Evolutionary conservation across 768 basidiomycete genomes (phyloP).

Genomic region (Calocera viscosa): DNA sequence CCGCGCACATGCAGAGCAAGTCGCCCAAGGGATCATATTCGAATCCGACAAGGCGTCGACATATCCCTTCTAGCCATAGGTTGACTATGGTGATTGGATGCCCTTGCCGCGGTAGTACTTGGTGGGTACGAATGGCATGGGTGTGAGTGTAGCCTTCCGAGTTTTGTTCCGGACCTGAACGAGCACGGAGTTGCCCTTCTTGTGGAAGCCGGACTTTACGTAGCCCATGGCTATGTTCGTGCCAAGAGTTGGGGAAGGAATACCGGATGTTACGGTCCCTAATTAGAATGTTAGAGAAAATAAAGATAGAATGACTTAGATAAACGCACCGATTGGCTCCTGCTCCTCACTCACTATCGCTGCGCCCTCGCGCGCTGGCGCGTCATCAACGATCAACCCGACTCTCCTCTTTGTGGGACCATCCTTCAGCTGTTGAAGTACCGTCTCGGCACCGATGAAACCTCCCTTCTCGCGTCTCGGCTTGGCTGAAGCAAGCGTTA

Average conservation of each 20-base stretch:
- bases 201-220: constrained; percentile 66
- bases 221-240: constrained; percentile 98
- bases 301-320: background rate
- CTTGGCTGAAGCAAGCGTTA: constrained; percentile 44
- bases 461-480: constrained; percentile 49
- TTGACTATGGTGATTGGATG: background rate
- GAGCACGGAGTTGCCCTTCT: constrained; percentile 74
- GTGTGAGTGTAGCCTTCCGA: constrained; percentile 56
- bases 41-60: background rate
- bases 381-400: constrained; percentile 68
- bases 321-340: constrained; percentile 46
- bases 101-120: constrained; percentile 42
- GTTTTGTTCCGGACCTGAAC: constrained; percentile 77
- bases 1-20: background rate
- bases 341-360: constrained; percentile 48
- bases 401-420: constrained; percentile 68
- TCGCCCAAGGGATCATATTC: background rate
- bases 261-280: constrained; percentile 83
- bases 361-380: constrained; percentile 79
- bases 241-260: constrained; percentile 79
- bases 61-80: background rate
- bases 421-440: constrained; percentile 64
- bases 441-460: constrained; percentile 69
- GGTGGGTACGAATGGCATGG: constrained; percentile 80
- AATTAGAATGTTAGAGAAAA: constrained; percentile 6